Percentiles rank a stretch among this genome's conserved stretches.
These are phyloP conservation scores for Achaetomium macrosporum DNA, from an alignment of 2,329 filamentous ascomycete genomes.

Conservation along the genomic window DNA sequence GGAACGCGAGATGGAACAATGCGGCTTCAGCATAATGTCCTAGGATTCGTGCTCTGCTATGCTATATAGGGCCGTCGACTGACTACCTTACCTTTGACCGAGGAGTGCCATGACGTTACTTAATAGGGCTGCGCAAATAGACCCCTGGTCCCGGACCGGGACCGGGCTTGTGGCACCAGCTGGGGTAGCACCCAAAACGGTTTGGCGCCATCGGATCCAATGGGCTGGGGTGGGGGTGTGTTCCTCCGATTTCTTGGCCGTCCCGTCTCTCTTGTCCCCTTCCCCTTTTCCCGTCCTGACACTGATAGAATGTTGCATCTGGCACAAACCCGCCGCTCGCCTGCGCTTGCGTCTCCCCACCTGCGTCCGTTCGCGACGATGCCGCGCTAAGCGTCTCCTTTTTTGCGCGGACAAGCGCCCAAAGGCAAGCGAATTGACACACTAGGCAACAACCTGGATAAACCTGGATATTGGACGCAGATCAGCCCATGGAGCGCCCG, in stretches of 20 bases:
- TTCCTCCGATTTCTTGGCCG: not conserved
- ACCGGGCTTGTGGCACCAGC: conserved; percentile 14
- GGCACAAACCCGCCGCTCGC: not conserved
- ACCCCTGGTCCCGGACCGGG: conserved; percentile 11
- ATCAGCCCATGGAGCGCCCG: too few species aligned
- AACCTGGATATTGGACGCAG: too few species aligned
- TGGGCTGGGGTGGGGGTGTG: not conserved
- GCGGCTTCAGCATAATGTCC: not conserved
- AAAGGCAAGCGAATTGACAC: not conserved
- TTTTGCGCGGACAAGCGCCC: conserved; percentile 18
- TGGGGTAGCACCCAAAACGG: conserved; percentile 20
- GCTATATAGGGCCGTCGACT: too few species aligned
- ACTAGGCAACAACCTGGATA: too few species aligned
- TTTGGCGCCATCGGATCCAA: conserved; percentile 22
- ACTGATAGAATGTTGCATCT: too few species aligned
- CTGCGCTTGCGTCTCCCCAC: conserved; percentile 11
- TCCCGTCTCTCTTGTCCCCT: not conserved
- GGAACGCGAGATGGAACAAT: not conserved
- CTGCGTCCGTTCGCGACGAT: conserved; percentile 2
- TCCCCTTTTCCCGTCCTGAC: not conserved
- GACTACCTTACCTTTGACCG: too few species aligned
- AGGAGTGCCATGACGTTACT: conserved; percentile 23
- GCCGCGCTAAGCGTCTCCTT: not conserved
- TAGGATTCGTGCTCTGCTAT: not conserved
- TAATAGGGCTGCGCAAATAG: conserved; percentile 26